Conservation (phyloP, 495 filamentous ascomycete genomes). For the Aspergillus hancockii region DNA sequence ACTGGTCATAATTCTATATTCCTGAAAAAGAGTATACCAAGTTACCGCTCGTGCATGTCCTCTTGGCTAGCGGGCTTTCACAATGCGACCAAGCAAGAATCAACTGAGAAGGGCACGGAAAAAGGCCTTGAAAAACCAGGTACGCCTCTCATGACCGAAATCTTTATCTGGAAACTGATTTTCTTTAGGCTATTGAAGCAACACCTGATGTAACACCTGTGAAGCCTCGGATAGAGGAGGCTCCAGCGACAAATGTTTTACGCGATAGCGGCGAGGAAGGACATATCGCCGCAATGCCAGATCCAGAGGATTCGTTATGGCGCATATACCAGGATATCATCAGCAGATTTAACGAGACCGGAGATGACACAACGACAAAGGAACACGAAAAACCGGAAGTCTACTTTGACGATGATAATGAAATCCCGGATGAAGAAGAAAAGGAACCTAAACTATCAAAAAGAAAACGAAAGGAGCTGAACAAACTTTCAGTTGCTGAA, state of each 20-base stretch:
- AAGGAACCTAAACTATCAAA: constrained; percentile 75
- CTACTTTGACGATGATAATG: constrained; percentile 82
- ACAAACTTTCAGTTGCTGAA: constrained; percentile 91
- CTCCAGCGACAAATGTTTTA: constrained; percentile 1
- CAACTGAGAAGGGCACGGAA: constrained; percentile 84
- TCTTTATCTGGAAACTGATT: constrained; percentile 1
- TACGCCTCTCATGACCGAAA: constrained; percentile 26
- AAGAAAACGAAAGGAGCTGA: constrained; percentile 86
- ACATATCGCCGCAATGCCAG: constrained; percentile 41
- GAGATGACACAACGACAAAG: constrained; percentile 59
- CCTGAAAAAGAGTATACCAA: neutral
- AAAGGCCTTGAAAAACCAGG: constrained; percentile 70
- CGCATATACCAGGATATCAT: constrained; percentile 80
- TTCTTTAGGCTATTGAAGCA: neutral
- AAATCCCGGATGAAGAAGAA: constrained; percentile 84
- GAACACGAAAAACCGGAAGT: constrained; percentile 84
- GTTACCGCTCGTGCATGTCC: neutral
- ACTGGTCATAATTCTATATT: neutral
- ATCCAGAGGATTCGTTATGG: constrained; percentile 74
- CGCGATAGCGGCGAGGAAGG: constrained; percentile 34
- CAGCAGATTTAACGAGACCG: constrained; percentile 65
- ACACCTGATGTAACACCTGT: neutral
- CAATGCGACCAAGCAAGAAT: constrained; percentile 74
- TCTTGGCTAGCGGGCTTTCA: neutral
- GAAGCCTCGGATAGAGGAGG: neutral